Conservation (phyloP, 371 early-diverging fungal species). For the Circinella minor region DNA sequence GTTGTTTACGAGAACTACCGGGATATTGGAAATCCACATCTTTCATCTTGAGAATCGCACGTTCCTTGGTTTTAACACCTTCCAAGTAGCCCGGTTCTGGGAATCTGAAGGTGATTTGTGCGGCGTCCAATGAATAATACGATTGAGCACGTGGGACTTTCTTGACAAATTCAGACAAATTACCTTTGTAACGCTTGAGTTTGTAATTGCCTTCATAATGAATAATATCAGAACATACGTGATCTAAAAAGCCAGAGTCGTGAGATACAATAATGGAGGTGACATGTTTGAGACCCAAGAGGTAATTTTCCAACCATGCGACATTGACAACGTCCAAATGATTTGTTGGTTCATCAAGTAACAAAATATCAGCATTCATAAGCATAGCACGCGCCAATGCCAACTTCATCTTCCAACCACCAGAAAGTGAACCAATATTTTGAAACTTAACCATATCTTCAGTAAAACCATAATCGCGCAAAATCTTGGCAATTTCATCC, state of each 20-base stretch:
- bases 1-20: conserved; percentile 54
- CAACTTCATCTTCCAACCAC: conserved; percentile 92
- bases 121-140: conserved; percentile 69
- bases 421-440: conserved; percentile 79
- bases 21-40: conserved; percentile 74
- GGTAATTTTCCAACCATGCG: conserved; percentile 85
- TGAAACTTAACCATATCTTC: conserved; percentile 66
- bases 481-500: conserved; percentile 59
- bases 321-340: conserved; percentile 87
- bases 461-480: conserved; percentile 72
- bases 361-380: conserved; percentile 82
- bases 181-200: conserved; percentile 83
- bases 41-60: conserved; percentile 71
- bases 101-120: conserved; percentile 64
- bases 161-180: conserved; percentile 84
- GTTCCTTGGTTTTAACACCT: conserved; percentile 77
- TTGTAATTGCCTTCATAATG: conserved; percentile 78
- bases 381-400: conserved; percentile 86
- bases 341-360: conserved; percentile 93
- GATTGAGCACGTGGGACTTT: conserved; percentile 77
- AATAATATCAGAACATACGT: conserved; percentile 82
- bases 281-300: conserved; percentile 69
- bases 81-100: conserved; percentile 78
- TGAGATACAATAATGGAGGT: conserved; percentile 91
- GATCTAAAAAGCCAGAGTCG: conserved; percentile 89